These are phyloP conservation scores for Plasmodium coatneyi DNA, from an alignment of 169 alveolate genomes.

Conservation along the genomic window DNA sequence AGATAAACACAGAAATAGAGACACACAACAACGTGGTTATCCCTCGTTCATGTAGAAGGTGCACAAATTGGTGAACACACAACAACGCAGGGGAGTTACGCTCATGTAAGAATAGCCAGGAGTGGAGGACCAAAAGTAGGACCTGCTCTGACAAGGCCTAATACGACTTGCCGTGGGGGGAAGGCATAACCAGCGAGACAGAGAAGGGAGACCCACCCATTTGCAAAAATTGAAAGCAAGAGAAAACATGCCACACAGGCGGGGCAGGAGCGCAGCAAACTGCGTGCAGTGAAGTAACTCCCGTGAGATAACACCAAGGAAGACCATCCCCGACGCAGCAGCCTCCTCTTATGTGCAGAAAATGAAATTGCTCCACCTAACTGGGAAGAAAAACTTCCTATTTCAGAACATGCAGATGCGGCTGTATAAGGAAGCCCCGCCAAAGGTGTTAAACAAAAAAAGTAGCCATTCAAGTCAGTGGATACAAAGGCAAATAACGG, in stretches of 20 bases:
- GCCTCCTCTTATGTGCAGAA: neutral
- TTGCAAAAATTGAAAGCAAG: neutral
- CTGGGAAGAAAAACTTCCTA: constrained; percentile 16
- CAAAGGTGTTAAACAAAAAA: constrained; percentile 68
- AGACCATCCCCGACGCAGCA: neutral
- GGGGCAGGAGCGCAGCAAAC: neutral
- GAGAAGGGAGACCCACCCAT: neutral
- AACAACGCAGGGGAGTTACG: neutral
- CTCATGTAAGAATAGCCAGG: neutral
- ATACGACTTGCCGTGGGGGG: neutral
- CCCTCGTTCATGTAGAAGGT: neutral
- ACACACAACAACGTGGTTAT: neutral
- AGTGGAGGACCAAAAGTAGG: neutral
- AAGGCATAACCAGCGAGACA: neutral
- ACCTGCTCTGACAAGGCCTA: neutral
- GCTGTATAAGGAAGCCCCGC: constrained; percentile 67
- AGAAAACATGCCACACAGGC: neutral
- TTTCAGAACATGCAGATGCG: constrained; percentile 19
- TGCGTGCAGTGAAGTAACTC: neutral
- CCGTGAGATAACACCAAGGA: neutral
- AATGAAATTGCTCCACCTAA: neutral
- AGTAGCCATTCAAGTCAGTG: constrained; percentile 83
- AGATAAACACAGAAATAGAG: neutral
- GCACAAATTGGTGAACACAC: neutral
- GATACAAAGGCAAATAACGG: constrained; percentile 86